These are phyloP conservation scores for Colletotrichum tropicicola DNA, from an alignment of 2,329 filamentous ascomycete species.

Conservation along the genomic window DNA sequence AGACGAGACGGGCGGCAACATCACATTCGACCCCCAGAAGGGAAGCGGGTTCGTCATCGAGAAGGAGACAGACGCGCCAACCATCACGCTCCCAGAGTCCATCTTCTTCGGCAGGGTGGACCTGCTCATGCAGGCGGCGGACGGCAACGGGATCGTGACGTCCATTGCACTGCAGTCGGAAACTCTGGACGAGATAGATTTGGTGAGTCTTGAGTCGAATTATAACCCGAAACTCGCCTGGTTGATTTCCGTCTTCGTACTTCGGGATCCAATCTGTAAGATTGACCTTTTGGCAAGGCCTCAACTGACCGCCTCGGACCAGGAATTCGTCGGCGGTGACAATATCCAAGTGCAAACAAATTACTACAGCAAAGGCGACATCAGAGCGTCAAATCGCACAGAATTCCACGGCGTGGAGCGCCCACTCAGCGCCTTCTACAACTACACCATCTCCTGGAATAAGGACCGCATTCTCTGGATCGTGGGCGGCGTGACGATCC, in stretches of 20 bases:
- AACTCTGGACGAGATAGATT: slow-evolving; percentile 76
- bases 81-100: slow-evolving; percentile 53
- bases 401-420: slow-evolving; percentile 62
- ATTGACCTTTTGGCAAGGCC: too few relatives aligned
- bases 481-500: slow-evolving; percentile 64
- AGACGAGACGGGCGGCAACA: too few relatives aligned
- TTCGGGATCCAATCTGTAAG: too few relatives aligned
- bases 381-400: slow-evolving; percentile 48
- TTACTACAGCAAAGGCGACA: slow-evolving; percentile 72
- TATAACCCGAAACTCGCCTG: too few relatives aligned
- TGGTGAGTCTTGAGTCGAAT: too few relatives aligned
- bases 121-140: slow-evolving; percentile 56
- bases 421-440: slow-evolving; percentile 48
- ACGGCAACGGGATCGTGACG: slow-evolving; percentile 74
- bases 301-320: too few relatives aligned
- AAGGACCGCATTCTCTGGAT: slow-evolving; percentile 57
- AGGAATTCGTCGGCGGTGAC: slow-evolving; percentile 65
- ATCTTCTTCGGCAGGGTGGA: slow-evolving; percentile 85
- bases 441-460: slow-evolving; percentile 66
- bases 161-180: slow-evolving; percentile 80
- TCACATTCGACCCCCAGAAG: too few relatives aligned
- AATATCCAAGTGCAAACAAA: slow-evolving; percentile 79
- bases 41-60: background rate
- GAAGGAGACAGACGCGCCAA: background rate
- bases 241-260: too few relatives aligned